A percentile compares a stretch with the other conserved stretches of the same genome.
These are phyloP conservation scores for Phoma sp. DNA, from an alignment of 2,329 filamentous ascomycete species.

Conservation along the genomic window DNA sequence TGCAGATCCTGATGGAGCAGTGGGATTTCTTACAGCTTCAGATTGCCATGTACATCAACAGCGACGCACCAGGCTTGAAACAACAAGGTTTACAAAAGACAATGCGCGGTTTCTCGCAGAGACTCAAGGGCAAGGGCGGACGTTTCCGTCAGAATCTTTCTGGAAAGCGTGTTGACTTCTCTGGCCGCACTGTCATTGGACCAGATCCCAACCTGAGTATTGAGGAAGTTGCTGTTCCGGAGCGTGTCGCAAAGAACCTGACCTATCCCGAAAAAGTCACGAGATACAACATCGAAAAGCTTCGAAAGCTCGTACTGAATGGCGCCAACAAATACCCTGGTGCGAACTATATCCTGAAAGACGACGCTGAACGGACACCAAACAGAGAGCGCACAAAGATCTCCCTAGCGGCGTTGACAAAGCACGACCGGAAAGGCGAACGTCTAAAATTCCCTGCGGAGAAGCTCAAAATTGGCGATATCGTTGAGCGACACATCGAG, in stretches of 20 bases:
- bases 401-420: constrained; percentile 64
- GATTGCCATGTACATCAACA: constrained; percentile 98
- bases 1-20: constrained; percentile 93
- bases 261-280: constrained; percentile 93
- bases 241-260: constrained; percentile 91
- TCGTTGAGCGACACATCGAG: constrained; percentile 92
- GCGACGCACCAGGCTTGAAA: constrained; percentile 89
- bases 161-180: constrained; percentile 98
- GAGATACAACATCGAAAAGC: constrained; percentile 81
- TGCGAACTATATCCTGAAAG: constrained; percentile 78
- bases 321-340: constrained; percentile 84
- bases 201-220: constrained; percentile 94
- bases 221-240: constrained; percentile 90
- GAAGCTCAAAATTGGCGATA: constrained; percentile 78
- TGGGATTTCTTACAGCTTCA: constrained; percentile 98
- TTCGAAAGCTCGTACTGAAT: constrained; percentile 74
- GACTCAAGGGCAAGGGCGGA: constrained; percentile 95
- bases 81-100: constrained; percentile 86
- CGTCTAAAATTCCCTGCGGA: constrained; percentile 74
- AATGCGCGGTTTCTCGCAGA: constrained; percentile 91
- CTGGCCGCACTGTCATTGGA: constrained; percentile 94
- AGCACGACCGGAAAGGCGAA: constrained; percentile 53
- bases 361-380: constrained; percentile 53
- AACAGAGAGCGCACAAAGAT: constrained; percentile 66
- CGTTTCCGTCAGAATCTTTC: constrained; percentile 96